Conservation (phyloP, 2,329 filamentous ascomycete species). For the Zymoseptoria brevis region DNA sequence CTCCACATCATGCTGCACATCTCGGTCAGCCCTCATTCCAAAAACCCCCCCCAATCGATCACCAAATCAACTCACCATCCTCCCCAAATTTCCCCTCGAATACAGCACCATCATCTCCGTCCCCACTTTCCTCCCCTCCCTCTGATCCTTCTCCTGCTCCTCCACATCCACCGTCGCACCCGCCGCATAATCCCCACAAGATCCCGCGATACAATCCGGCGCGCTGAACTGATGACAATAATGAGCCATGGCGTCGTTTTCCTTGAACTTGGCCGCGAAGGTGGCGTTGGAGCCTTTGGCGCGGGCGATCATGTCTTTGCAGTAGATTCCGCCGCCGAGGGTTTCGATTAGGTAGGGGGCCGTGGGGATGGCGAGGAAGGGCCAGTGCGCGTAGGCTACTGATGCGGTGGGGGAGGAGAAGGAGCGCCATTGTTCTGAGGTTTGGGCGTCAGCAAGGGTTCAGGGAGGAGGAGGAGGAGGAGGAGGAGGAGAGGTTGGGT, state of each 20-base stretch:
- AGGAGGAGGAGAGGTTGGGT: not conserved
- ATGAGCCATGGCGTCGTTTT: conserved; percentile 36
- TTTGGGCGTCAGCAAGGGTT: not conserved
- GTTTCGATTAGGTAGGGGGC: conserved; percentile 39
- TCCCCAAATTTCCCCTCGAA: conserved; percentile 36
- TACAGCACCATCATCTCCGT: conserved; percentile 40
- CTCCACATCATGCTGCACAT: conserved; percentile 31
- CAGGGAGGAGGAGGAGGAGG: not conserved
- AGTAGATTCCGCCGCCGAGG: conserved; percentile 37
- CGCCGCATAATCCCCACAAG: conserved; percentile 43
- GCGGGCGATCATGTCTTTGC: conserved; percentile 27
- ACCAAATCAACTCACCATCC: conserved; percentile 17
- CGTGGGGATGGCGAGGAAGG: conserved; percentile 42
- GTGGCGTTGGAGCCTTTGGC: conserved; percentile 23
- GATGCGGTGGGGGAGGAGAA: conserved; percentile 33
- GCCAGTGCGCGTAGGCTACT: conserved; percentile 44
- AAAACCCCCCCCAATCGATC: too few relatives aligned
- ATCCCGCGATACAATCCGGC: conserved; percentile 36
- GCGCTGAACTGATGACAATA: conserved; percentile 39
- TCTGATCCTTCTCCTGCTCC: conserved; percentile 40
- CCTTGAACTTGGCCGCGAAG: conserved; percentile 24
- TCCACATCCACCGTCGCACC: conserved; percentile 37
- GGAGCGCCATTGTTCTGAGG: conserved; percentile 35
- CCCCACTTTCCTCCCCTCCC: conserved; percentile 36
- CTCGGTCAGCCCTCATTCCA: too few relatives aligned